phyloP scores from a whole-genome alignment of 306 rosid genomes.

The Cicer judaicum region DNA sequence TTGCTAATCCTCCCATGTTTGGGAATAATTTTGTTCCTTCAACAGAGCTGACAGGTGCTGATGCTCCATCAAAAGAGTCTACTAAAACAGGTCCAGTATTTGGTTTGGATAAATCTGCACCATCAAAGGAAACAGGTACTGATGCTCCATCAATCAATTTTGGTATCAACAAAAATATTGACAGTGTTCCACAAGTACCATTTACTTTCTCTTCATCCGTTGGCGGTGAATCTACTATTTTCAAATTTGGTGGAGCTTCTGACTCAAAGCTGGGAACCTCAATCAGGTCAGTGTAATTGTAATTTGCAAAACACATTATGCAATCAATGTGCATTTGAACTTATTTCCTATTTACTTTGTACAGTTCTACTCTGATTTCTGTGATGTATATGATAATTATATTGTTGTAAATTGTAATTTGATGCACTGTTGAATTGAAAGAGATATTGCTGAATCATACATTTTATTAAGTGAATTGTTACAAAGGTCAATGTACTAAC shows the following conservation, averaged over 20 bases:
- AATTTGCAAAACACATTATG: not conserved
- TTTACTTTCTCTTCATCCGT: slow-evolving; percentile 50
- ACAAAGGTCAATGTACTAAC: slow-evolving; percentile 13
- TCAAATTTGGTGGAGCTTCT: slow-evolving; percentile 49
- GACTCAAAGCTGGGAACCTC: slow-evolving; percentile 49
- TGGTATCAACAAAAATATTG: slow-evolving; percentile 48
- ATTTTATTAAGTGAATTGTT: slow-evolving; percentile 30
- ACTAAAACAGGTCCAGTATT: slow-evolving; percentile 37
- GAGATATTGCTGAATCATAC: slow-evolving; percentile 5
- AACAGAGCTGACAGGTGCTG: slow-evolving; percentile 35
- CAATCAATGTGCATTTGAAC: not conserved
- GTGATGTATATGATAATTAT: not conserved
- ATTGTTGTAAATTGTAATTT: not conserved
- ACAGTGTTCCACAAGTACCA: slow-evolving; percentile 41
- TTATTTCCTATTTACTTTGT: not conserved
- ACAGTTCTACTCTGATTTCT: slow-evolving; percentile 13
- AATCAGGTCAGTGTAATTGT: slow-evolving; percentile 56
- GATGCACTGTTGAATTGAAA: not conserved
- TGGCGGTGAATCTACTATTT: slow-evolving; percentile 42
- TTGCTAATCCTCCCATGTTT: slow-evolving; percentile 40
- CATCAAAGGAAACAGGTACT: slow-evolving; percentile 48
- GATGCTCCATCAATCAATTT: slow-evolving; percentile 42
- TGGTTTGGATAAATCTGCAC: slow-evolving; percentile 49
- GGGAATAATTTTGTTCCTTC: slow-evolving; percentile 44
- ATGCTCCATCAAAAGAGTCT: slow-evolving; percentile 35